Percentiles rank a stretch among this genome's conserved stretches.
Evolutionary conservation across 2,329 filamentous ascomycete species (phyloP).

Genomic region (Aspergillus sp.): DNA sequence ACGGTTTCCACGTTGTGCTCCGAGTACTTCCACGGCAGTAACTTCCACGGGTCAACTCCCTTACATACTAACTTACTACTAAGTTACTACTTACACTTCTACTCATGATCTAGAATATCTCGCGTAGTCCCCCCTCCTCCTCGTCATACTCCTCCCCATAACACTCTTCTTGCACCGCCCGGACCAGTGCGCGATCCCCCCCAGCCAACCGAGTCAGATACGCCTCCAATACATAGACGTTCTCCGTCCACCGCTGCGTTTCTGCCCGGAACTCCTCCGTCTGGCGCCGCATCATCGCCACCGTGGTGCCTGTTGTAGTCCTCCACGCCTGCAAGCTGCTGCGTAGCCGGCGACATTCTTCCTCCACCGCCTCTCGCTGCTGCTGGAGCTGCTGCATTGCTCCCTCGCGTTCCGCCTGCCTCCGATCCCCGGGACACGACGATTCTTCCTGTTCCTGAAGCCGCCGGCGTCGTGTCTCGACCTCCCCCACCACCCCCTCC

Average conservation of each 20-base stretch:
- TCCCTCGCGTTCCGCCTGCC: conserved; percentile 10
- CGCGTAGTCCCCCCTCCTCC: conserved; percentile 17
- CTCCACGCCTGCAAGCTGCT: conserved; percentile 8
- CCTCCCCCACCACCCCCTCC: conserved; percentile 32
- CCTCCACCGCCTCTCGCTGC: conserved; percentile 21
- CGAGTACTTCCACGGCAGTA: too few relatives aligned
- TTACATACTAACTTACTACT: too few relatives aligned
- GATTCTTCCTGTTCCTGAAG: conserved; percentile 24
- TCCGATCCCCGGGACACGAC: conserved; percentile 1
- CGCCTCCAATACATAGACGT: conserved; percentile 43
- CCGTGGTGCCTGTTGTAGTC: conserved; percentile 32
- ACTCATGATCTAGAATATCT: not conserved
- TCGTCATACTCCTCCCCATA: conserved; percentile 58
- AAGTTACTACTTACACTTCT: too few relatives aligned
- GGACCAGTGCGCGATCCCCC: conserved; percentile 45
- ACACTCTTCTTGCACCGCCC: conserved; percentile 42
- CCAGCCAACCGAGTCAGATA: conserved; percentile 37
- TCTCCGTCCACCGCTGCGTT: conserved; percentile 43
- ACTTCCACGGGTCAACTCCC: not conserved
- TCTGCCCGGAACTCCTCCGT: conserved; percentile 20
- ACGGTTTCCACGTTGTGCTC: not conserved
- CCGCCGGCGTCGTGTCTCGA: conserved; percentile 36
- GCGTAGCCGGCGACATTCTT: conserved; percentile 33
- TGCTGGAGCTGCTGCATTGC: conserved; percentile 20
- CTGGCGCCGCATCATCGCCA: conserved; percentile 32